phyloP scores from a whole-genome alignment of 805 yeast genomes.

The Pichia ethanolica region DNA sequence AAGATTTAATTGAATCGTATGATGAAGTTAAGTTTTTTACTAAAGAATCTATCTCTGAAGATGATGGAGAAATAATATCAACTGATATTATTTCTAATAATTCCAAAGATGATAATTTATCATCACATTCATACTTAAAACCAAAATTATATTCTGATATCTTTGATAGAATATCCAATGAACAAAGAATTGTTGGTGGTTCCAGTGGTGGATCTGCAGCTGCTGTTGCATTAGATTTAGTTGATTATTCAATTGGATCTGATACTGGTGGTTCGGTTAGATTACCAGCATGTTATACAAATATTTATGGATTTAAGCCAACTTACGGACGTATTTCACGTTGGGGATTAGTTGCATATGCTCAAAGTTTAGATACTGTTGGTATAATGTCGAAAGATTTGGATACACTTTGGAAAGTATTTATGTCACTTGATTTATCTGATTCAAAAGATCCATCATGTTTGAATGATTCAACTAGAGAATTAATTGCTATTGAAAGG shows the following conservation, averaged over 20 bases:
- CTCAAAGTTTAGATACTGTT: slow-evolving; percentile 91
- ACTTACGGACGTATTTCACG: slow-evolving; percentile 87
- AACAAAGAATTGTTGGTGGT: slow-evolving; percentile 61
- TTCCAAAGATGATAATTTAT: neutral
- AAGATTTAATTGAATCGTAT: slow-evolving; percentile 18
- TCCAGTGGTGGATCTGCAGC: slow-evolving; percentile 97
- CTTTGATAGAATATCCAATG: neutral
- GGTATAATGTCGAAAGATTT: slow-evolving; percentile 64
- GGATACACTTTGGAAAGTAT: slow-evolving; percentile 40
- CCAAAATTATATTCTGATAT: slow-evolving; percentile 12
- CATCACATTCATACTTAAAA: slow-evolving; percentile 11
- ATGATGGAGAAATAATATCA: slow-evolving; percentile 4
- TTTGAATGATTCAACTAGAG: slow-evolving; percentile 32
- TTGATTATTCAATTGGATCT: slow-evolving; percentile 79
- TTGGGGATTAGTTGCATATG: slow-evolving; percentile 88
- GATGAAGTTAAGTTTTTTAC: slow-evolving; percentile 22
- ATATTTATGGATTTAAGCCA: slow-evolving; percentile 85
- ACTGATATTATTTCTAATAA: neutral
- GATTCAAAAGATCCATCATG: slow-evolving; percentile 82
- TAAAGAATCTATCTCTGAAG: slow-evolving; percentile 3
- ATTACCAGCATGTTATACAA: slow-evolving; percentile 83
- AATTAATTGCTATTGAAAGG: slow-evolving; percentile 4
- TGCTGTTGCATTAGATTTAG: slow-evolving; percentile 66
- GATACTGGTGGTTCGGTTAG: slow-evolving; percentile 98
- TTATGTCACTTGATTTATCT: slow-evolving; percentile 43